Evolutionary conservation across 305 asterid genomes (phyloP), one percentile per base, ranked within the genome.

Genomic region (Coffea humblotiana): DNA sequence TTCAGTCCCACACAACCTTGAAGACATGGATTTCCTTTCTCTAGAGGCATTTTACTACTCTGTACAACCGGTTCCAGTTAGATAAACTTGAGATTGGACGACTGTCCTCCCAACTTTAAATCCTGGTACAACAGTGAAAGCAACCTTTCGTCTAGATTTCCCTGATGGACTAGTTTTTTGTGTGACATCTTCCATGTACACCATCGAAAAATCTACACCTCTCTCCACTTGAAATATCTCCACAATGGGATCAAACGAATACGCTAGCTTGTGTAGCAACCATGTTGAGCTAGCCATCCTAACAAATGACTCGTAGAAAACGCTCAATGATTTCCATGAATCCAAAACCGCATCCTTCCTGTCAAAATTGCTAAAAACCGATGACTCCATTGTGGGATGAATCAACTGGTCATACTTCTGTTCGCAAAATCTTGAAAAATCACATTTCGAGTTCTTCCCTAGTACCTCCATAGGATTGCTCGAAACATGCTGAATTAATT

Each of bases 251-350:
- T 84, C 83, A 78, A 94, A 92, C 0, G 94, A 91, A 82, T 86
- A 87, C 0, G 97, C 97, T 83, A 96, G 73, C 90, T 92, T 92
- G 84, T 96, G 98, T 66, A 94, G 94, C 83, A 91, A 85, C 99
- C 99, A 96, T 72, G 91, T 79, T 0, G 99, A 90, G 91, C 98
- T 94, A 27, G 97, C 91, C 97, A 94, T 90, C 86, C 90, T 86
- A 69, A 94, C 92, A 87, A 92, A 96, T 60, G 90, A 90, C 87
- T 96, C 98, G 54, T 89, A 91, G 80, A 96, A 94, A 78, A 91
- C 90, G 43, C 88, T 78, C 86, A 92, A 64, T 1, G 97, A 93
- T 78, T 88, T 94, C 99, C 98, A 96, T 0, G 99, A 92, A 79
- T 90, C 90, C 91, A 94, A 77, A 73, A 91, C 94, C 78, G 83